Evolutionary conservation across 2,329 filamentous ascomycete genomes (phyloP).

Genomic region (Ophiostoma himal-ulmi): DNA sequence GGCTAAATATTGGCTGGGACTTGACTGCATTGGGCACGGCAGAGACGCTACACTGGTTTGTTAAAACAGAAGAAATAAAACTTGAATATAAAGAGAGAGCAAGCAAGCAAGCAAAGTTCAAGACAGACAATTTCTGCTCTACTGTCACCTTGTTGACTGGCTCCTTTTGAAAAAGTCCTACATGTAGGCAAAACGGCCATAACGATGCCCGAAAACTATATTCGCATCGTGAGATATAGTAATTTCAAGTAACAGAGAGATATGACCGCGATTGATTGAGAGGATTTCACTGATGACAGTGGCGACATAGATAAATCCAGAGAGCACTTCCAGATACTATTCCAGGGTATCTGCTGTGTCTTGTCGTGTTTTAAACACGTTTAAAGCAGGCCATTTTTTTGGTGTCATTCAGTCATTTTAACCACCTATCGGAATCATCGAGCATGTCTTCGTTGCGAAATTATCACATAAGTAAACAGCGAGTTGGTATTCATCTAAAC

Average conservation of each 20-base stretch:
- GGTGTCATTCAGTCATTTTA: background rate
- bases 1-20: background rate
- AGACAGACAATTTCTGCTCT: background rate
- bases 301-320: no score
- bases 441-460: no score
- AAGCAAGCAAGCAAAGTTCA: background rate
- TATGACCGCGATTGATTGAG: no score
- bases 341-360: background rate
- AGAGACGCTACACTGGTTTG: background rate
- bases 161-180: no score
- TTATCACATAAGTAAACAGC: background rate
- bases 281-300: no score
- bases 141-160: background rate
- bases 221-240: background rate
- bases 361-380: background rate
- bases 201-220: background rate
- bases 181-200: background rate
- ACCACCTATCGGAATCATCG: background rate
- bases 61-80: background rate
- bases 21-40: background rate
- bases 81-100: no score
- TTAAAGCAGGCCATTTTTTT: background rate
- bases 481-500: slow-evolving; percentile 12
- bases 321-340: no score
- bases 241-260: no score